Percentiles rank a stretch among this genome's conserved stretches.
phyloP scores from a whole-genome alignment of 768 basidiomycete species.

The Butyriboletus loyo region DNA sequence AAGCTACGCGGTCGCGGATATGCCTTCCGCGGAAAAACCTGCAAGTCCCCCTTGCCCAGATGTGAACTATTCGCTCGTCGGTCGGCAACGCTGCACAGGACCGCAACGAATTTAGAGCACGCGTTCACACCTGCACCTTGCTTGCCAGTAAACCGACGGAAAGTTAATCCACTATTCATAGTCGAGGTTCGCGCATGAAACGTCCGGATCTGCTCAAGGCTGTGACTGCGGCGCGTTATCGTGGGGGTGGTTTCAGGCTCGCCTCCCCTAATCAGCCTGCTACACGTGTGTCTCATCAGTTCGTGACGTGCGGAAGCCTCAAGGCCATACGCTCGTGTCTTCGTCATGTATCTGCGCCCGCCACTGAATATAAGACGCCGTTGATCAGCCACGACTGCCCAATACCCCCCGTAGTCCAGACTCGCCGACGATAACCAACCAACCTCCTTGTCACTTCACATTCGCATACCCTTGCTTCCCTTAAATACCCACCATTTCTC shows the following conservation, averaged over 20 bases:
- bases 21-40: not conserved
- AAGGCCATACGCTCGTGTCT: conserved; percentile 29
- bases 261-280: conserved; percentile 4
- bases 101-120: conserved; percentile 2
- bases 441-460: conserved; percentile 4
- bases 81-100: not conserved
- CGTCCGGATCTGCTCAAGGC: conserved; percentile 10
- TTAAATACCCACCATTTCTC: conserved; percentile 20
- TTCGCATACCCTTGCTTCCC: conserved; percentile 9
- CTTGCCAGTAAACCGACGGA: not conserved
- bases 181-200: not conserved
- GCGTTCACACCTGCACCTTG: not conserved
- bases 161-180: conserved; percentile 2
- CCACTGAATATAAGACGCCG: conserved; percentile 31
- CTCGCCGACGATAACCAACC: conserved; percentile 23
- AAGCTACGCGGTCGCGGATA: not conserved
- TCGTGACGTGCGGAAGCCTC: conserved; percentile 28
- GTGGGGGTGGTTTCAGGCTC: conserved; percentile 4
- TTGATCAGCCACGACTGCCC: conserved; percentile 22
- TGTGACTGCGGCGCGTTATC: conserved; percentile 18
- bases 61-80: not conserved
- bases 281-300: conserved; percentile 23
- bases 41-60: conserved; percentile 3
- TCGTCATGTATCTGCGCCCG: conserved; percentile 21
- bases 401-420: conserved; percentile 17